These are phyloP conservation scores for Tulasnella sp. DNA, from an alignment of 768 basidiomycete species.

Conservation along the genomic window DNA sequence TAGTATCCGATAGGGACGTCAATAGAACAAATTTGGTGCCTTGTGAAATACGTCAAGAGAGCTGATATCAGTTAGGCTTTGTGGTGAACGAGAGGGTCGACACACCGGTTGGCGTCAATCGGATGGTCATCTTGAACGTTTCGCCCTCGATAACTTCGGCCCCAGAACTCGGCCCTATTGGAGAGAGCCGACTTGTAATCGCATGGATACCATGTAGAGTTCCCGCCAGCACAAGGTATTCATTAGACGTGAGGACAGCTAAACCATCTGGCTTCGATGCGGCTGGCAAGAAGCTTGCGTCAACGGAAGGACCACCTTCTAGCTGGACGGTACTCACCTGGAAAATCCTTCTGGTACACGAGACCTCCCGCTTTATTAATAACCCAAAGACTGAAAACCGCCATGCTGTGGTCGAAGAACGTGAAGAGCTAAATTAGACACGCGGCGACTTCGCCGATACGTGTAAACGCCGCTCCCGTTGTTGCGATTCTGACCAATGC, in stretches of 20 bases:
- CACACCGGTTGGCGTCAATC: slow-evolving; percentile 80
- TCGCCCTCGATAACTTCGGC: slow-evolving; percentile 95
- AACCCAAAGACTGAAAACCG: slow-evolving; percentile 77
- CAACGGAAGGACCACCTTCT: not conserved
- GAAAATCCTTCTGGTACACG: slow-evolving; percentile 85
- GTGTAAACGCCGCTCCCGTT: not conserved
- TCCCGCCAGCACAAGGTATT: slow-evolving; percentile 89
- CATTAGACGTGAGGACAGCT: slow-evolving; percentile 79
- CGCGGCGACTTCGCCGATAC: not conserved
- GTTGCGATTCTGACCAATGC: slow-evolving; percentile 9
- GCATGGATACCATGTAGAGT: slow-evolving; percentile 97
- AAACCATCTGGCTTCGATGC: slow-evolving; percentile 57
- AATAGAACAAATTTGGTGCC: slow-evolving; percentile 94
- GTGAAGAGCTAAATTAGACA: not conserved
- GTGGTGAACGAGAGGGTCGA: not conserved
- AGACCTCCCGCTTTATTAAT: slow-evolving; percentile 98
- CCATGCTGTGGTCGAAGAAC: slow-evolving; percentile 34
- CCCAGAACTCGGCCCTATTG: slow-evolving; percentile 68
- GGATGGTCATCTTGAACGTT: slow-evolving; percentile 85
- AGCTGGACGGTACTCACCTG: slow-evolving; percentile 40
- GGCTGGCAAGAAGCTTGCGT: not conserved
- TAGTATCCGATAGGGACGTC: slow-evolving; percentile 64
- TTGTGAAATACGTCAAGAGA: slow-evolving; percentile 25
- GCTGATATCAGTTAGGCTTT: not conserved
- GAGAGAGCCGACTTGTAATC: slow-evolving; percentile 87